Evolutionary conservation across 1,284 basidiomycete species (phyloP).

Genomic region (Hemileia vastatrix): DNA sequence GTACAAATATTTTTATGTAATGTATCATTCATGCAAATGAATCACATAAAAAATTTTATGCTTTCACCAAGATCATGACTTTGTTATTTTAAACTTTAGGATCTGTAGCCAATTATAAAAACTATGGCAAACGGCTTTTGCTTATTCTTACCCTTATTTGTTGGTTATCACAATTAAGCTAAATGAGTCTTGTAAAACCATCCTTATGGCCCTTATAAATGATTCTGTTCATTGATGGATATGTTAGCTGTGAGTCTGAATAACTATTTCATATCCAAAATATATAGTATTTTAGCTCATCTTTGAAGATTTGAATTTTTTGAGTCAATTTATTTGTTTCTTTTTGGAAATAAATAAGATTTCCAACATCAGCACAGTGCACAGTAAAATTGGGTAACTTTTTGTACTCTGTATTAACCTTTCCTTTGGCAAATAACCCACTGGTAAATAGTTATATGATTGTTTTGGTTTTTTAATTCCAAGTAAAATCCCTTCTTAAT

Average conservation of each 20-base stretch:
- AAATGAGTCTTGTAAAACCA: constrained; percentile 4
- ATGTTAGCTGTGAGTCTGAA: constrained; percentile 15
- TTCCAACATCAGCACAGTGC: constrained; percentile 17
- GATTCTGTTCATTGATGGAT: constrained; percentile 19
- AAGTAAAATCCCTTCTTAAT: no score
- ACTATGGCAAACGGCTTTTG: constrained; percentile 14
- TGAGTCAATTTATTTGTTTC: no score
- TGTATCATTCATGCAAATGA: not conserved
- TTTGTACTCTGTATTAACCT: constrained; percentile 11
- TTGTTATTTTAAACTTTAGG: constrained; percentile 17
- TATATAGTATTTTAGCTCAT: no score
- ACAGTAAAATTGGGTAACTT: constrained; percentile 20
- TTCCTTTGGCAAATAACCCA: constrained; percentile 10
- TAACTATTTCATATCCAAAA: no score
- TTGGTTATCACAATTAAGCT: constrained; percentile 14
- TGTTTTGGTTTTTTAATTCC: constrained; percentile 7
- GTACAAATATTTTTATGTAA: not conserved
- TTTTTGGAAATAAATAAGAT: constrained; percentile 9
- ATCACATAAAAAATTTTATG: not conserved
- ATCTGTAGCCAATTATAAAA: constrained; percentile 10
- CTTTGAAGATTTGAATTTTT: no score
- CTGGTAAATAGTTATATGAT: constrained; percentile 18
- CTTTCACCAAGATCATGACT: constrained; percentile 17
- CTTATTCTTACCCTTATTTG: constrained; percentile 15
- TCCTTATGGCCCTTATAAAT: constrained; percentile 11